Evolutionary conservation across 2,329 filamentous ascomycete species (phyloP).

Genomic region (Cladosporium sp.): DNA sequence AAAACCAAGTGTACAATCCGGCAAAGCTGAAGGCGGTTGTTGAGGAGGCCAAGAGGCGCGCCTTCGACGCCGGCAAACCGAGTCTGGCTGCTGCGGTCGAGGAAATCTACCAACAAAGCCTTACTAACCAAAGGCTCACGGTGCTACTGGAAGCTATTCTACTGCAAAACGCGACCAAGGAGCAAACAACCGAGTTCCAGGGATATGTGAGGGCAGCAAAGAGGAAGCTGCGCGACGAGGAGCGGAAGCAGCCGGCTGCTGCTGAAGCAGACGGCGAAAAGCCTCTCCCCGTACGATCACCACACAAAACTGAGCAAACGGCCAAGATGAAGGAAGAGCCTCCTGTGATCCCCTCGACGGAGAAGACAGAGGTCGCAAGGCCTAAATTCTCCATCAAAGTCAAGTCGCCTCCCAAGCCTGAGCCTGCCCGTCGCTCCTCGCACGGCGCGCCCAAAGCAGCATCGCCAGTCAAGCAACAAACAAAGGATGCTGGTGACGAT

Average conservation of each 20-base stretch:
- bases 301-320: conserved; percentile 3
- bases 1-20: conserved; percentile 16
- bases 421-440: conserved; percentile 16
- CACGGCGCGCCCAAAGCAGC: conserved; percentile 21
- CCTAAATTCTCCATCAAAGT: conserved; percentile 29
- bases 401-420: conserved; percentile 21
- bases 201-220: conserved; percentile 40
- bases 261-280: conserved; percentile 23
- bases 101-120: conserved; percentile 39
- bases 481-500: conserved; percentile 12
- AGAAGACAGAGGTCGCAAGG: conserved; percentile 23
- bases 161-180: conserved; percentile 34
- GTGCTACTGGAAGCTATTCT: conserved; percentile 41
- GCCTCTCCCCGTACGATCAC: conserved; percentile 24
- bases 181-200: conserved; percentile 39
- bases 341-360: conserved; percentile 27
- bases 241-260: conserved; percentile 23
- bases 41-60: conserved; percentile 39
- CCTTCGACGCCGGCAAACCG: conserved; percentile 34
- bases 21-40: conserved; percentile 31
- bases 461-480: conserved; percentile 23
- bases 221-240: conserved; percentile 28
- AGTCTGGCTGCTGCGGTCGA: conserved; percentile 38
- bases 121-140: conserved; percentile 32
- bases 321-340: conserved; percentile 1